These are phyloP conservation scores for Vitis riparia DNA, from an alignment of 164 flowering plant genomes.

Conservation along the genomic window DNA sequence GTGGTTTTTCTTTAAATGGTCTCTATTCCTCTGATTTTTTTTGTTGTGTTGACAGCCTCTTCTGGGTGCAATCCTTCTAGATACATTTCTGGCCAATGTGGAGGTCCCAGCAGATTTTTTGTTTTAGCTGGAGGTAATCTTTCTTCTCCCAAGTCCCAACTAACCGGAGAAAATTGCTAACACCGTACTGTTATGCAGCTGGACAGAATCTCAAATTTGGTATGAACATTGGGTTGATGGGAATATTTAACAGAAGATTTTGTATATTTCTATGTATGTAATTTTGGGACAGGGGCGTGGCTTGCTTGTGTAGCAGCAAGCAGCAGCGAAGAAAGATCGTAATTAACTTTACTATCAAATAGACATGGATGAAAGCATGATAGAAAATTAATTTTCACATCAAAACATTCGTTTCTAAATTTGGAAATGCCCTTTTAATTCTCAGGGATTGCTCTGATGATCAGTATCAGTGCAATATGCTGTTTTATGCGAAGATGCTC, in stretches of 20 bases:
- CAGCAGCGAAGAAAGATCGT: no score
- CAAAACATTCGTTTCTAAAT: not conserved
- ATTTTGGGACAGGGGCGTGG: no score
- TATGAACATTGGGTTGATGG: no score
- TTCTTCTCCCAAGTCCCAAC: not conserved
- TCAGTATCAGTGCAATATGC: constrained; percentile 24
- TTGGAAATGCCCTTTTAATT: not conserved
- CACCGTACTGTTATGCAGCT: not conserved
- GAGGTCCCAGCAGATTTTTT: constrained; percentile 48
- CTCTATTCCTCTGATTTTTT: not conserved
- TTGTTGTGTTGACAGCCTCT: constrained; percentile 31
- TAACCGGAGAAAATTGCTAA: not conserved
- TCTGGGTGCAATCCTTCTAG: constrained; percentile 44
- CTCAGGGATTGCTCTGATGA: constrained; percentile 49
- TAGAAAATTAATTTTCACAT: no score
- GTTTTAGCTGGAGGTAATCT: constrained; percentile 70
- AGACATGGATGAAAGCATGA: no score
- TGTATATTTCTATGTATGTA: no score
- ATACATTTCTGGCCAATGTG: constrained; percentile 54
- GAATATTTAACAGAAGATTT: no score
- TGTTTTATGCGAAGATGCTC: constrained; percentile 28
- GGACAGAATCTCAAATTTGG: not conserved
- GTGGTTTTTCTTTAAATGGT: not conserved
- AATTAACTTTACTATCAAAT: no score
- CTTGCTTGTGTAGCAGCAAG: no score